These are phyloP conservation scores for Quercus glauca DNA, from an alignment of 306 rosid genomes.

Conservation along the genomic window DNA sequence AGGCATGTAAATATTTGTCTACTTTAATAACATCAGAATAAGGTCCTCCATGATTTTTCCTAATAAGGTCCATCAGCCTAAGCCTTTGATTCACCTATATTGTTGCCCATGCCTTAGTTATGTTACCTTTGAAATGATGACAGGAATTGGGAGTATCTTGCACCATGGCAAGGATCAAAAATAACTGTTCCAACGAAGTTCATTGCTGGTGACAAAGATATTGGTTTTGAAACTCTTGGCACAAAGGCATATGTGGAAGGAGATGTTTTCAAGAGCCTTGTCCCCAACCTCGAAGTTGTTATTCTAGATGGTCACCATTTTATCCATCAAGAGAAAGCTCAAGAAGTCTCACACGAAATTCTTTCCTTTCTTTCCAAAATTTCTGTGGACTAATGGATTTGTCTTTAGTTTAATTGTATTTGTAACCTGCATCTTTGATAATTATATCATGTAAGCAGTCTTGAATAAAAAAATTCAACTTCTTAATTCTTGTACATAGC, in stretches of 20 bases:
- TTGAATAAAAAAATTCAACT: too few species aligned
- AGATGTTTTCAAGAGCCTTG: constrained; percentile 37
- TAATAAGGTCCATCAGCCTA: background rate
- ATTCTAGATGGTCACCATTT: constrained; percentile 31
- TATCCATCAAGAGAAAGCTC: constrained; percentile 26
- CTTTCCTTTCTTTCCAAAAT: constrained; percentile 17
- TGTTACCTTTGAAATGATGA: background rate
- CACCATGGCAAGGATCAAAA: constrained; percentile 46
- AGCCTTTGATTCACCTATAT: background rate
- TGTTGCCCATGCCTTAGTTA: background rate
- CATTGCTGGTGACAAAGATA: constrained; percentile 35
- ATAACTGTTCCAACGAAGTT: constrained; percentile 34
- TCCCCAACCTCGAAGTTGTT: constrained; percentile 44
- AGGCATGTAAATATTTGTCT: too few species aligned
- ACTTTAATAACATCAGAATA: too few species aligned
- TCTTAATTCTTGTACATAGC: too few species aligned
- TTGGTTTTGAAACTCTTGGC: constrained; percentile 33
- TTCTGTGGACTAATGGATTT: background rate
- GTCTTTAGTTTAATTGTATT: background rate
- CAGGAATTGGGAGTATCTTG: constrained; percentile 51
- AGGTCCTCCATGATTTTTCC: background rate
- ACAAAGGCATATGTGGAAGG: constrained; percentile 33
- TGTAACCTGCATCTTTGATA: background rate
- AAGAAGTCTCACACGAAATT: constrained; percentile 21
- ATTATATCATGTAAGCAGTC: background rate